A percentile compares a stretch with the other conserved stretches of the same genome.
These are phyloP conservation scores for Ophiostoma himal-ulmi DNA, from an alignment of 2,329 filamentous ascomycete genomes.

Conservation along the genomic window DNA sequence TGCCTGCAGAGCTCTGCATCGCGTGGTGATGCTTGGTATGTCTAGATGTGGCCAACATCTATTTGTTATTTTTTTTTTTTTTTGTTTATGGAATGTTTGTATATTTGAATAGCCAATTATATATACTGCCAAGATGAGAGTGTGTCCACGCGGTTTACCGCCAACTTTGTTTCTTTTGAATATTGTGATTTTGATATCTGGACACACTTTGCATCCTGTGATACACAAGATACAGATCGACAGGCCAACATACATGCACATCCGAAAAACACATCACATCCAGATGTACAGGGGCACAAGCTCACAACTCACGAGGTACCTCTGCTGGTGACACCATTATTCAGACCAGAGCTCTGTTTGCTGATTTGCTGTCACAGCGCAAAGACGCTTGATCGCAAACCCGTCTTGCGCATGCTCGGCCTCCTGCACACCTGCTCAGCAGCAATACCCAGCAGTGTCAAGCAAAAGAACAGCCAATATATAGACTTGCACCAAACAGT, in stretches of 20 bases:
- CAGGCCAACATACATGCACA: neutral
- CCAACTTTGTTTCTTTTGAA: neutral
- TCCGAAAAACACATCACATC: neutral
- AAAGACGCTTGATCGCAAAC: neutral
- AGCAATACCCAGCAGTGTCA: too few relatives aligned
- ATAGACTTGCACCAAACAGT: neutral
- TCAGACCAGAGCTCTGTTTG: neutral
- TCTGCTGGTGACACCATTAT: neutral
- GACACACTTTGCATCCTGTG: neutral
- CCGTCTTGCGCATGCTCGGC: neutral
- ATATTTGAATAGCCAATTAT: too few relatives aligned
- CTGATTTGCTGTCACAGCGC: neutral
- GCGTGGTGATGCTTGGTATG: neutral
- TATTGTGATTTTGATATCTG: neutral
- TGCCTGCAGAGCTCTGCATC: neutral
- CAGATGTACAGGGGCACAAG: neutral
- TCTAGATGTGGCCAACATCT: too few relatives aligned
- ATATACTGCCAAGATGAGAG: too few relatives aligned
- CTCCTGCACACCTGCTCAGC: neutral
- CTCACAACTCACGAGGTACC: neutral
- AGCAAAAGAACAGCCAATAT: neutral
- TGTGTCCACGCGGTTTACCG: too few relatives aligned
- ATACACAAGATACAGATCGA: constrained; percentile 8
- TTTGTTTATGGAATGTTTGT: too few relatives aligned
- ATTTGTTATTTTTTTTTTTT: too few relatives aligned